Evolutionary conservation across 495 filamentous ascomycete genomes (phyloP).

Genomic region (Aspergillus sparsus): DNA sequence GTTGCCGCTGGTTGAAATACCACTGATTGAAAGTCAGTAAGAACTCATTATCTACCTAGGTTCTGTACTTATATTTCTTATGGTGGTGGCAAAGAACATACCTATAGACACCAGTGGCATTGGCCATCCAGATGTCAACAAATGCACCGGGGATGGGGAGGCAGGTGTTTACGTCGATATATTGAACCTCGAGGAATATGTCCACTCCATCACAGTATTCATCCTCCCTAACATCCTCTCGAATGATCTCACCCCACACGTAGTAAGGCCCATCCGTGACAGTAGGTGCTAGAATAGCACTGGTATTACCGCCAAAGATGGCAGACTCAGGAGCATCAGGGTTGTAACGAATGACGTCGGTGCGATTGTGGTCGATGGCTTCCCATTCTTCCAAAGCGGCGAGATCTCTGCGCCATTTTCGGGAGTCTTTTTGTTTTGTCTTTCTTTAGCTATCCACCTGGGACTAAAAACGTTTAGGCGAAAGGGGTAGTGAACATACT

Average conservation of each 20-base stretch:
- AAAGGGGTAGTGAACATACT: slow-evolving; percentile 33
- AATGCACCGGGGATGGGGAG: slow-evolving; percentile 33
- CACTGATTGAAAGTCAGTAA: slow-evolving; percentile 20
- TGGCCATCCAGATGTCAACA: slow-evolving; percentile 47
- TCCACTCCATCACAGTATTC: slow-evolving; percentile 46
- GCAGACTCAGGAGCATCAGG: slow-evolving; percentile 31
- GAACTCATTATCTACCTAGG: too few relatives aligned
- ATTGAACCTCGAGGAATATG: slow-evolving; percentile 48
- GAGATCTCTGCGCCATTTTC: slow-evolving; percentile 35
- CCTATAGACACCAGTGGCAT: slow-evolving; percentile 56
- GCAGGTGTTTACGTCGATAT: slow-evolving; percentile 48
- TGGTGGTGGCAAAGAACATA: slow-evolving; percentile 11
- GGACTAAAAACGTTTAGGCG: not conserved
- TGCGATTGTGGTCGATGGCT: slow-evolving; percentile 49
- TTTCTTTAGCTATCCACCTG: not conserved
- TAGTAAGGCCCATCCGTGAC: slow-evolving; percentile 58
- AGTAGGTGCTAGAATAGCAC: slow-evolving; percentile 55
- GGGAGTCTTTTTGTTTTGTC: slow-evolving; percentile 21
- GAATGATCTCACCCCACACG: slow-evolving; percentile 51
- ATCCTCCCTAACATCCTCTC: slow-evolving; percentile 47
- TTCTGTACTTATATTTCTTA: too few relatives aligned
- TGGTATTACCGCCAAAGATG: slow-evolving; percentile 56
- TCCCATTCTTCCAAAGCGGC: slow-evolving; percentile 53
- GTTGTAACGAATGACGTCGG: slow-evolving; percentile 28
- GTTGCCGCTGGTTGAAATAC: slow-evolving; percentile 37